Base-by-base conservation (phyloP, 345 rosid genomes). In the Ailanthus altissimus region DNA sequence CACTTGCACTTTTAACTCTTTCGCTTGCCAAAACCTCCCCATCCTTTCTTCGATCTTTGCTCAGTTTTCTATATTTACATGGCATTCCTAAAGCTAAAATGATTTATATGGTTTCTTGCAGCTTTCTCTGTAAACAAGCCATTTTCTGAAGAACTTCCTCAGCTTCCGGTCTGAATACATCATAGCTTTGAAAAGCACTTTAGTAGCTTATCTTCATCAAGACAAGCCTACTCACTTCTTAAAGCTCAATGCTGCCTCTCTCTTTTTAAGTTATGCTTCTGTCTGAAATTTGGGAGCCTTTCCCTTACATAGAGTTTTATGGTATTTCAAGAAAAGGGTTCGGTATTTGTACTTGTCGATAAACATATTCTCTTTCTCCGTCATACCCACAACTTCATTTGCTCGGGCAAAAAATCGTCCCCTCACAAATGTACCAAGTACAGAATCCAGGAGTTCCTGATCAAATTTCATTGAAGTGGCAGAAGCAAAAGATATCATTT, bases 401-500 rank as follows among this genome's bases (percentile, higher is more conserved):
- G 95, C 99, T 67, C 97, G 80, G 20, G 46, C 74, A 46, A 96
- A 92, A 78, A 91, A 93, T 32, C 98, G 97, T 28, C 99, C 99
- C 78, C 97, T 87, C 38, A 92, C 98, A 40, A 96, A 96, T 23
- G 95, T 86, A 67, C 92, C 90, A n/a, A 93, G 94, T 38, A 92
- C 91, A 26, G 97, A 87, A 83, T 93, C 99, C 62, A 96, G 87
- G 80, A 96, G 85, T 79, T 96, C 99, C 78, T 96, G 95, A 79
- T 96, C 99, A 84, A 96, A 93, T 76, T 80, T 91, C 89, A 96
- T 85, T 14, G 83, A 75, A 70, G 92, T 83, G 50, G 97, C 67
- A 71, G 86, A 81, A 79, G 91, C 90, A 80, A 90, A 79, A 23
- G 91, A 83, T 80, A 92, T 96, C 99, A 96, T 92, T 84, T 93